Evolutionary conservation across 345 rosid species (phyloP).

Genomic region (Syzygium jambos): DNA sequence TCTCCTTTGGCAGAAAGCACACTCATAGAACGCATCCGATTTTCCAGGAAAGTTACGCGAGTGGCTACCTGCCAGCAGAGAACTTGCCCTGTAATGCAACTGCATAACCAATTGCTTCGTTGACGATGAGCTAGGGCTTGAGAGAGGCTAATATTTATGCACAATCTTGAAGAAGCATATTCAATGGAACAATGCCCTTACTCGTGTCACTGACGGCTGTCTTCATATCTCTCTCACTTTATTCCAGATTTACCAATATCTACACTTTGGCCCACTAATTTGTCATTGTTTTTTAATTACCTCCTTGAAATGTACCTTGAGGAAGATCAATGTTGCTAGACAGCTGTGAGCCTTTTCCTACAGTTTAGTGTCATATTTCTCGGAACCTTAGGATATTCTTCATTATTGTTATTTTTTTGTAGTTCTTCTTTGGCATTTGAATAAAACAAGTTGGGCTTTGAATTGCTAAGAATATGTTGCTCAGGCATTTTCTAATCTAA

Average conservation of each 20-base stretch:
- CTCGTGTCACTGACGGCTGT: neutral
- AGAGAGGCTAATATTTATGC: neutral
- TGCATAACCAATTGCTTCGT: neutral
- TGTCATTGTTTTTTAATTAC: neutral
- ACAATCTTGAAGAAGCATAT: neutral
- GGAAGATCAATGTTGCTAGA: neutral
- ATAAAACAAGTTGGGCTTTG: neutral
- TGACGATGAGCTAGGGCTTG: neutral
- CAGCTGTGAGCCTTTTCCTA: neutral
- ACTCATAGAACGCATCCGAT: neutral
- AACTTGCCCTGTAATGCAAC: slow-evolving; percentile 8
- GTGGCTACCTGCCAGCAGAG: slow-evolving; percentile 6
- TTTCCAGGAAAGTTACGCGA: neutral
- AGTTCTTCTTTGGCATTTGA: neutral
- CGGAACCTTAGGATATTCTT: neutral
- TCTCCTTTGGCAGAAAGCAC: slow-evolving; percentile 35
- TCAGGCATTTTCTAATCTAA: neutral
- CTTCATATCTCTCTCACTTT: neutral
- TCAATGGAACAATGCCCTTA: neutral
- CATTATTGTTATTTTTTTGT: neutral
- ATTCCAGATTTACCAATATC: neutral
- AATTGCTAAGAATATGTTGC: neutral
- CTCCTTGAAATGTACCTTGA: neutral
- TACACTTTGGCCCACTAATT: neutral
- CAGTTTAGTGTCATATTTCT: neutral